Conservation (phyloP, 1,284 basidiomycete species). For the Ustilago esculenta region DNA sequence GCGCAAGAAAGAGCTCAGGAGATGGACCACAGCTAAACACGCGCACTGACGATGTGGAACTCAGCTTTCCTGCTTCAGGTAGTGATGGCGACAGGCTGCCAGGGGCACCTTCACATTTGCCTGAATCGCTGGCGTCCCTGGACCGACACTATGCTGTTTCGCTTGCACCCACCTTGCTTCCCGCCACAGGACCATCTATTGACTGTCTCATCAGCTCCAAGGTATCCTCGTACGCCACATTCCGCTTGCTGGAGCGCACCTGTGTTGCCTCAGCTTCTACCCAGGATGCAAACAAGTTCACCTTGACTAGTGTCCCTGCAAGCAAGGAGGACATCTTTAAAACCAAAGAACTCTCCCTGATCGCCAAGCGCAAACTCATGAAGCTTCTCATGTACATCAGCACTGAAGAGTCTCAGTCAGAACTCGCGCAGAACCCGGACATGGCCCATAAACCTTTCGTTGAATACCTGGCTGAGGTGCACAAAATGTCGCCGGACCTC, state of each 20-base stretch:
- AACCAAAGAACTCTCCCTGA: constrained; percentile 77
- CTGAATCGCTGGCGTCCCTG: constrained; percentile 20
- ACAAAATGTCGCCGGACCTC: constrained; percentile 74
- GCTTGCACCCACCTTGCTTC: constrained; percentile 82
- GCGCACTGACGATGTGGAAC: constrained; percentile 1
- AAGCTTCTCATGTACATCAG: constrained; percentile 75
- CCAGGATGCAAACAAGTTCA: neutral
- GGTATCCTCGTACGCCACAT: constrained; percentile 88
- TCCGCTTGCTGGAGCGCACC: constrained; percentile 78
- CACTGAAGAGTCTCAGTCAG: constrained; percentile 25
- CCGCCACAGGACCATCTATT: constrained; percentile 82
- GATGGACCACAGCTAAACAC: neutral
- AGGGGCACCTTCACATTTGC: constrained; percentile 20
- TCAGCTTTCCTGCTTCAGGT: constrained; percentile 35
- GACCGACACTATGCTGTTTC: constrained; percentile 80
- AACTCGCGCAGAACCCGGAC: constrained; percentile 8
- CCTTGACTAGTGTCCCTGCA: constrained; percentile 74
- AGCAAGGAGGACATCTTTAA: constrained; percentile 95
- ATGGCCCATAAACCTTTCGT: constrained; percentile 25
- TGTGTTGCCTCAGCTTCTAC: constrained; percentile 19
- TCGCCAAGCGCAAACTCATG: constrained; percentile 92
- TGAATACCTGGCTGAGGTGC: constrained; percentile 75
- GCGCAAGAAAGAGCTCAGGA: constrained; percentile 15
- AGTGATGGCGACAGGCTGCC: neutral
- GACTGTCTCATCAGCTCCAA: constrained; percentile 82